A percentile compares a stretch with the other conserved stretches of the same genome.
phyloP scores from a whole-genome alignment of 169 alveolate genomes.

The Eimeria brunetti region DNA sequence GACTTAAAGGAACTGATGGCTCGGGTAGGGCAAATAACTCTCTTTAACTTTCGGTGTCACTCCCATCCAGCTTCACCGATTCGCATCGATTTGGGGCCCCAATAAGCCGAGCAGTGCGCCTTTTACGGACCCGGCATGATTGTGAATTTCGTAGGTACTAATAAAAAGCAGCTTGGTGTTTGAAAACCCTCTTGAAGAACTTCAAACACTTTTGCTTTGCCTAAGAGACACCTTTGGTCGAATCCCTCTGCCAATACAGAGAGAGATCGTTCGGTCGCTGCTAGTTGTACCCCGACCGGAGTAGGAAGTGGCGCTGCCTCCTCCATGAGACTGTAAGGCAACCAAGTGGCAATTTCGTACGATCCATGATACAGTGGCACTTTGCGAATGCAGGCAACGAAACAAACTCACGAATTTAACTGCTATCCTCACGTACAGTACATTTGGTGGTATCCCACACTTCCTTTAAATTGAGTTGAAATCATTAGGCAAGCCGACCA shows the following conservation, averaged over 20 bases:
- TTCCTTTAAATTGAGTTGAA: no score
- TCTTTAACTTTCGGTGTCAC: not conserved
- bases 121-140: not conserved
- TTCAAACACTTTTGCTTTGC: conserved; percentile 3
- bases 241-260: conserved; percentile 16
- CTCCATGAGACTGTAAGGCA: no score
- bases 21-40: not conserved
- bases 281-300: not conserved
- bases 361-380: no score
- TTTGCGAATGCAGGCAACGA: no score
- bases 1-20: conserved; percentile 17
- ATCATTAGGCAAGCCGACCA: no score
- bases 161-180: conserved; percentile 38
- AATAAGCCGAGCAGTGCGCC: not conserved
- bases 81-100: not conserved
- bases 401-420: no score
- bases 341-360: no score
- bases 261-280: conserved; percentile 19
- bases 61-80: no score
- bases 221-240: conserved; percentile 18
- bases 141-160: conserved; percentile 1
- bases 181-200: conserved; percentile 24
- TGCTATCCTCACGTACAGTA: no score
- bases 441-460: no score
- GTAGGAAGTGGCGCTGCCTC: not conserved